Percentiles rank a stretch among this genome's conserved stretches.
phyloP scores from a whole-genome alignment of 495 filamentous ascomycete genomes.

The Neurospora sp. region DNA sequence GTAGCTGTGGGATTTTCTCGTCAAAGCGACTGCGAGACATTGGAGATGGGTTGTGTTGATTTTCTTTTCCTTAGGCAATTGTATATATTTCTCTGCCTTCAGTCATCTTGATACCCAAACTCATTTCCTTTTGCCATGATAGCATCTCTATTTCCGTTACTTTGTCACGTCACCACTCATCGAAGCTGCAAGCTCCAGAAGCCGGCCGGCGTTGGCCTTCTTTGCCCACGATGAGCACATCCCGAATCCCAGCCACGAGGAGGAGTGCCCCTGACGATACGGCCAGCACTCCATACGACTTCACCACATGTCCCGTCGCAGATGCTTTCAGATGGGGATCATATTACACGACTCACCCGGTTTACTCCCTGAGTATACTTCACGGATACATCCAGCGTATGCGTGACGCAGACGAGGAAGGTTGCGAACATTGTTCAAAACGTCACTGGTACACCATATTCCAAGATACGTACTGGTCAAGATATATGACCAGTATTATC shows the following conservation, averaged over 20 bases:
- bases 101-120: not conserved
- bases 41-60: not conserved
- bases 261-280: not conserved
- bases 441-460: not conserved
- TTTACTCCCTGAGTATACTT: not conserved
- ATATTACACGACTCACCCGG: not conserved
- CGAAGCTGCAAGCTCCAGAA: not conserved
- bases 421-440: not conserved
- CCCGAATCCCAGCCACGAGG: not conserved
- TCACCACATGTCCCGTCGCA: not conserved
- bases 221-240: not conserved
- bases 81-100: not conserved
- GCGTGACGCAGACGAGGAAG: not conserved
- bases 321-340: not conserved
- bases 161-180: not conserved
- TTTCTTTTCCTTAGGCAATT: not conserved
- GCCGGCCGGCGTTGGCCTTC: not conserved
- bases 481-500: not conserved
- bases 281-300: not conserved
- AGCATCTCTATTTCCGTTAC: not conserved
- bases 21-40: not conserved
- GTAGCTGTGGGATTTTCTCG: not conserved
- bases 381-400: not conserved
- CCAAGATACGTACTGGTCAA: not conserved
- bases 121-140: not conserved